Conservation (phyloP, 2,329 filamentous ascomycete genomes). For the Xylariaceae sp. region DNA sequence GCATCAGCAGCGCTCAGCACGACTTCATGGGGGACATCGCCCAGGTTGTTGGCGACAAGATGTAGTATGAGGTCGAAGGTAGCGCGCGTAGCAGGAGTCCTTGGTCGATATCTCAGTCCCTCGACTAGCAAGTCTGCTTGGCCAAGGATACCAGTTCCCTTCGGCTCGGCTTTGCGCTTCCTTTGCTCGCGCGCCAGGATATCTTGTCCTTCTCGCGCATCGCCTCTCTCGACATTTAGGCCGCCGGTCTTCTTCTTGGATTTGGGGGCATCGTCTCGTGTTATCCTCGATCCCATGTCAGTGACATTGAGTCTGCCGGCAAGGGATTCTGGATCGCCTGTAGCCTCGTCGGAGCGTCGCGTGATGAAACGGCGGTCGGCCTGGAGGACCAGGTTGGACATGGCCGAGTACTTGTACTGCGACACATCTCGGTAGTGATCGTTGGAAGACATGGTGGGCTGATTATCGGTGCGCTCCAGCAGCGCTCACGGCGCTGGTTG, state of each 20-base stretch:
- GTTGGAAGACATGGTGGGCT: conserved; percentile 62
- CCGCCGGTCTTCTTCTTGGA: conserved; percentile 70
- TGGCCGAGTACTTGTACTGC: conserved; percentile 98
- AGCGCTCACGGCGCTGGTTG: conserved; percentile 8
- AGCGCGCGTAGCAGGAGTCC: conserved; percentile 84
- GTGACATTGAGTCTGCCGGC: conserved; percentile 89
- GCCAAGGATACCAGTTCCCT: conserved; percentile 74
- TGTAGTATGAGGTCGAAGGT: conserved; percentile 94
- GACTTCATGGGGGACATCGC: conserved; percentile 88
- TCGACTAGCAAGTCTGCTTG: conserved; percentile 84
- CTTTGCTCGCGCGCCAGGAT: conserved; percentile 78
- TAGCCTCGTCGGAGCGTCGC: conserved; percentile 88
- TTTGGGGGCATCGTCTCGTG: conserved; percentile 74
- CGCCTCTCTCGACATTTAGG: conserved; percentile 69
- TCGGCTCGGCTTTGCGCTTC: conserved; percentile 77
- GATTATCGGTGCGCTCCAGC: conserved; percentile 7
- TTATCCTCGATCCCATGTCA: conserved; percentile 88
- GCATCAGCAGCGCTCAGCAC: conserved; percentile 92
- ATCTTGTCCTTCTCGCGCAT: conserved; percentile 75
- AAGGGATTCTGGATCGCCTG: conserved; percentile 94
- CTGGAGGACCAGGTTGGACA: conserved; percentile 99
- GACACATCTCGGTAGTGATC: conserved; percentile 78
- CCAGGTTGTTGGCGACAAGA: conserved; percentile 80
- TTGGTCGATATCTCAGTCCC: conserved; percentile 84
- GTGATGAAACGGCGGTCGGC: conserved; percentile 95